Conservation (phyloP, 2,329 filamentous ascomycete species). For the Penicillium sp. region DNA sequence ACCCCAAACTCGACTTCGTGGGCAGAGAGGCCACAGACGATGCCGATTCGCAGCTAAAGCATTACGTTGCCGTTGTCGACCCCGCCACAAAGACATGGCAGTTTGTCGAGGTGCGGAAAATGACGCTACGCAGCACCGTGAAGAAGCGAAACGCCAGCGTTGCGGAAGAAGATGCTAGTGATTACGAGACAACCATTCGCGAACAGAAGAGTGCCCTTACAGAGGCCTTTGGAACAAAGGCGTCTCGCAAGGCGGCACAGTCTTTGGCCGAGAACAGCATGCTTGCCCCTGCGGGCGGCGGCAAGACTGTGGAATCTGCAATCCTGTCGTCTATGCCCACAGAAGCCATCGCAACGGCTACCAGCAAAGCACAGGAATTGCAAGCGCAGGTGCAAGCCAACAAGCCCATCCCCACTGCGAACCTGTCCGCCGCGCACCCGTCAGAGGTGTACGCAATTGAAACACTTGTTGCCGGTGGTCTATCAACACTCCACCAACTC, state of each 20-base stretch:
- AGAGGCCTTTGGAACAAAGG: constrained; percentile 49
- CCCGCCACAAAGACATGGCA: constrained; percentile 51
- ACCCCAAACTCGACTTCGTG: constrained; percentile 58
- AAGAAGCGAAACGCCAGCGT: constrained; percentile 24
- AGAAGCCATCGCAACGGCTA: constrained; percentile 26
- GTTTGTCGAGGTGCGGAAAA: constrained; percentile 51
- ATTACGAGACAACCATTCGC: constrained; percentile 30
- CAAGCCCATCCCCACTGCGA: constrained; percentile 43
- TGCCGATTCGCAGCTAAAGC: constrained; percentile 51
- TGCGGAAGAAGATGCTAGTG: constrained; percentile 22
- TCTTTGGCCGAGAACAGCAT: constrained; percentile 47
- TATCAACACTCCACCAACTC: constrained; percentile 39
- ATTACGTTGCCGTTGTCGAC: constrained; percentile 61
- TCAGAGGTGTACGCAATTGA: constrained; percentile 45
- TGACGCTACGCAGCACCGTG: constrained; percentile 51
- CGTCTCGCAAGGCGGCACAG: constrained; percentile 47
- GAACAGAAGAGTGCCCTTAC: constrained; percentile 42
- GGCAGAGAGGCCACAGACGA: constrained; percentile 49
- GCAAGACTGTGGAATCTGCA: constrained; percentile 39
- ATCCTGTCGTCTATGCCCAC: constrained; percentile 41
- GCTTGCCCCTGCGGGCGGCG: constrained; percentile 34
- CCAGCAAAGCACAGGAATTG: constrained; percentile 28
- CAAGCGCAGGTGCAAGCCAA: constrained; percentile 43
- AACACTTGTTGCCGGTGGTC: constrained; percentile 38
- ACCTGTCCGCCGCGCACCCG: constrained; percentile 41